phyloP scores from a whole-genome alignment of 768 basidiomycete genomes.

The Pulveroboletus ravenelii region DNA sequence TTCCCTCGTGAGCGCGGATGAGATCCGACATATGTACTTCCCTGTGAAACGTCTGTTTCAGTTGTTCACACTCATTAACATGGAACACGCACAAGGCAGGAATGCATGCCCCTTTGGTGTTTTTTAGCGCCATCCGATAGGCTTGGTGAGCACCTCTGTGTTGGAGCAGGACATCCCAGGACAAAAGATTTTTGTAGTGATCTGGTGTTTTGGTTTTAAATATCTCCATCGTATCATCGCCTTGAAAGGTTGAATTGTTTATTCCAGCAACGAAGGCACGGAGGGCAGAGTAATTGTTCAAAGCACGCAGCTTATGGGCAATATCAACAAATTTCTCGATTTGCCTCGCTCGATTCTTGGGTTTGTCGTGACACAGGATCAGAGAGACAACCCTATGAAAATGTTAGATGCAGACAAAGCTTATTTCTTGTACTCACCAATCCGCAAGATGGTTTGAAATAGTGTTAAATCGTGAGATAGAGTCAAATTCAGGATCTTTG shows the following conservation, averaged over 20 bases:
- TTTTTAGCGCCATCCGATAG: conserved; percentile 86
- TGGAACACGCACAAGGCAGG: conserved; percentile 64
- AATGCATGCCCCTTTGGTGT: conserved; percentile 82
- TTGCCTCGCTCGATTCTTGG: conserved; percentile 68
- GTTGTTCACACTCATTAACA: conserved; percentile 1
- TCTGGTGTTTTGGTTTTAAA: conserved; percentile 66
- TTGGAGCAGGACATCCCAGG: conserved; percentile 81
- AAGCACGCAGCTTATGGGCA: conserved; percentile 68
- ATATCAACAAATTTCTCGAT: conserved; percentile 89
- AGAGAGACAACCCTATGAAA: conserved; percentile 77
- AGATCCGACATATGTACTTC: conserved; percentile 91
- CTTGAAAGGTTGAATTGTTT: conserved; percentile 74
- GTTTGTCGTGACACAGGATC: conserved; percentile 82
- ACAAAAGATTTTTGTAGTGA: conserved; percentile 70
- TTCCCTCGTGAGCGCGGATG: conserved; percentile 81
- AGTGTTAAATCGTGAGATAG: conserved; percentile 68
- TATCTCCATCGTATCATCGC: conserved; percentile 70
- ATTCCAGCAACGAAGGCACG: conserved; percentile 95
- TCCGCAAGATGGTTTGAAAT: conserved; percentile 81
- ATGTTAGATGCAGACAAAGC: conserved; percentile 1
- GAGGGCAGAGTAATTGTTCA: conserved; percentile 91
- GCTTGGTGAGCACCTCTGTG: conserved; percentile 78
- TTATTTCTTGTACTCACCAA: conserved; percentile 48
- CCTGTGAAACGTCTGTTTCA: conserved; percentile 38
- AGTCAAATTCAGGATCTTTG: conserved; percentile 59